phyloP scores from a whole-genome alignment of 805 yeast genomes.

The Candida caryicola region DNA sequence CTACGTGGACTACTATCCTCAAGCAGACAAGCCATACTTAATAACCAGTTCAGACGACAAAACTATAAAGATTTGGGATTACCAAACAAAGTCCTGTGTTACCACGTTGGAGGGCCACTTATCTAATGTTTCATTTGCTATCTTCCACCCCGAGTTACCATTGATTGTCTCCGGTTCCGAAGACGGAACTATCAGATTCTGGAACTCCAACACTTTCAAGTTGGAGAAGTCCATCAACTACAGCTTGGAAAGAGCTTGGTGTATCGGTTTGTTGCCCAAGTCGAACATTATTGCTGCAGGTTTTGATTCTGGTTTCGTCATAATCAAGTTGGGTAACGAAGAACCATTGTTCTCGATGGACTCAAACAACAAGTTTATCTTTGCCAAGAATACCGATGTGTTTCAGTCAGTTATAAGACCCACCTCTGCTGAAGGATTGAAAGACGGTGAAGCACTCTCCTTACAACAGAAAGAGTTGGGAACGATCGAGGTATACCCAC shows the following conservation, averaged over 20 bases:
- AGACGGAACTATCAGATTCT: conserved; percentile 88
- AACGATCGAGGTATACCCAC: conserved; percentile 90
- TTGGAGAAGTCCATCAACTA: conserved; percentile 88
- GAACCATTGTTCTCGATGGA: conserved; percentile 95
- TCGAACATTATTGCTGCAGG: conserved; percentile 86
- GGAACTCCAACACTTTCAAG: conserved; percentile 94
- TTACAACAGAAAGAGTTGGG: conserved; percentile 89
- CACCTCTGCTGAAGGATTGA: conserved; percentile 56
- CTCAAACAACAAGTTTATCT: conserved; percentile 83
- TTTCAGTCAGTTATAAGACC: conserved; percentile 76
- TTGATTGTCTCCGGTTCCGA: conserved; percentile 94
- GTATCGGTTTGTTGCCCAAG: conserved; percentile 69
- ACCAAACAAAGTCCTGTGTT: conserved; percentile 93
- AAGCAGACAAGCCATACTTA: conserved; percentile 93
- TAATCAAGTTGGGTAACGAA: conserved; percentile 86
- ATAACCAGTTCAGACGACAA: conserved; percentile 90
- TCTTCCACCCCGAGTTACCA: conserved; percentile 97
- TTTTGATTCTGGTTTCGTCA: conserved; percentile 91
- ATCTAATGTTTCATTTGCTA: conserved; percentile 92
- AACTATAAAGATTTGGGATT: conserved; percentile 90
- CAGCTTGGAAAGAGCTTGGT: conserved; percentile 96
- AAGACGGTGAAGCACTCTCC: conserved; percentile 78
- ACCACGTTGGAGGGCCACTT: conserved; percentile 93
- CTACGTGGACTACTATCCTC: conserved; percentile 94
- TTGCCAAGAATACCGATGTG: conserved; percentile 89